Percentiles rank a stretch among this genome's conserved stretches.
These are phyloP conservation scores for Claviceps humidiphila DNA, from an alignment of 2,329 filamentous ascomycete species.

Conservation along the genomic window DNA sequence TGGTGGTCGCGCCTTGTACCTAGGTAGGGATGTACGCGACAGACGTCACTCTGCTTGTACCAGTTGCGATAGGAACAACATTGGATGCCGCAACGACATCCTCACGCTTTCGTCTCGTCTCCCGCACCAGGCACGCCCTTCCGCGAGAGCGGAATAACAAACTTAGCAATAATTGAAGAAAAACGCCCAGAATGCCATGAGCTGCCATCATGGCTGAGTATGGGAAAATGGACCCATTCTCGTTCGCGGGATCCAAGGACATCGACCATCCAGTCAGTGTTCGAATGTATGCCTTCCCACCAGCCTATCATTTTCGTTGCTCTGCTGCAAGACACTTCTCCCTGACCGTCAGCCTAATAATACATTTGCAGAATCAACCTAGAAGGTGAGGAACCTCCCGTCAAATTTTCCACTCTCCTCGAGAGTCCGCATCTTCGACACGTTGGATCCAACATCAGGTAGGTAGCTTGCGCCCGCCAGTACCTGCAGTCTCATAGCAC, in stretches of 20 bases:
- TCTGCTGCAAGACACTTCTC: neutral
- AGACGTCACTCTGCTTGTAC: neutral
- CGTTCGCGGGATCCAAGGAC: constrained; percentile 81
- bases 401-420: constrained; percentile 54
- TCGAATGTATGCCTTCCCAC: constrained; percentile 38
- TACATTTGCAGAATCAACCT: constrained; percentile 30
- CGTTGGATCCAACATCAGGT: constrained; percentile 74
- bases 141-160: no score
- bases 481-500: no score
- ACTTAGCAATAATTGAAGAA: no score
- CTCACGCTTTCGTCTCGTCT: neutral
- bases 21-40: neutral
- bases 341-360: constrained; percentile 7
- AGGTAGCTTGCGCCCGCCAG: constrained; percentile 25
- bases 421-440: constrained; percentile 70
- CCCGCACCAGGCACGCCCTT: neutral
- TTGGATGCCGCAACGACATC: neutral
- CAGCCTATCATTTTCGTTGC: neutral
- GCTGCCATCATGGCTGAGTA: constrained; percentile 22
- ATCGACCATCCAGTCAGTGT: constrained; percentile 60
- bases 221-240: constrained; percentile 77
- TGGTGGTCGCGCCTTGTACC: neutral
- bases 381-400: constrained; percentile 29
- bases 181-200: constrained; percentile 16
- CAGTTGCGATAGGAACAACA: neutral